Percentiles rank a stretch among this genome's conserved stretches.
Conservation (phyloP, 768 basidiomycete species). For the Astraeus odoratus region DNA sequence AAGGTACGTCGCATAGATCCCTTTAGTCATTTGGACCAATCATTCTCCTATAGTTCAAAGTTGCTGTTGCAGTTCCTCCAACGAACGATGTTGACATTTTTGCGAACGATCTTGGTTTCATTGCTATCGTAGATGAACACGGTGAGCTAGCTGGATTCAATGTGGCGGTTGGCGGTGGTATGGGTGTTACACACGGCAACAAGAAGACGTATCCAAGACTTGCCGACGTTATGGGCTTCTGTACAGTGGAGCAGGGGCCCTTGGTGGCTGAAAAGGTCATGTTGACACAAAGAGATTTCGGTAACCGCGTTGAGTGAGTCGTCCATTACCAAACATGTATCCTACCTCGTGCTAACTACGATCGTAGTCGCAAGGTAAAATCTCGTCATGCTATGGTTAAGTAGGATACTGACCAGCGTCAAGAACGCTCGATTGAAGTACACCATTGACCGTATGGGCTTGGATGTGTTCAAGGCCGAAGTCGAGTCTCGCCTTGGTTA, state of each 20-base stretch:
- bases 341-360: constrained; percentile 3
- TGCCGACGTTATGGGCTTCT: constrained; percentile 88
- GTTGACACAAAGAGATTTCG: constrained; percentile 90
- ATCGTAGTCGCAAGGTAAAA: constrained; percentile 47
- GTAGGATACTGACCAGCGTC: constrained; percentile 8
- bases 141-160: constrained; percentile 90
- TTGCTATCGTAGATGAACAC: constrained; percentile 75
- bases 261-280: constrained; percentile 89
- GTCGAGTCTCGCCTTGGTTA: constrained; percentile 88
- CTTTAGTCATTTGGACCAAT: not conserved
- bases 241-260: constrained; percentile 78
- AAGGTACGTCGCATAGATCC: constrained; percentile 48
- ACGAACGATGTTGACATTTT: constrained; percentile 96
- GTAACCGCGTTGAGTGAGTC: constrained; percentile 87
- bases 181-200: constrained; percentile 99
- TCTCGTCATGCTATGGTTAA: not conserved
- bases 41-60: constrained; percentile 68
- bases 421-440: constrained; percentile 91
- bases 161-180: constrained; percentile 90
- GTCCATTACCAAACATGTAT: not conserved
- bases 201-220: constrained; percentile 97
- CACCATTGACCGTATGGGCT: constrained; percentile 93
- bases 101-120: constrained; percentile 94
- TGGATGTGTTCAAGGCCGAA: constrained; percentile 79
- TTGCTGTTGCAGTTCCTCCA: constrained; percentile 93